Base-by-base conservation (phyloP, 176 grass and related monocot genomes). In the Carex myosuroides region DNA sequence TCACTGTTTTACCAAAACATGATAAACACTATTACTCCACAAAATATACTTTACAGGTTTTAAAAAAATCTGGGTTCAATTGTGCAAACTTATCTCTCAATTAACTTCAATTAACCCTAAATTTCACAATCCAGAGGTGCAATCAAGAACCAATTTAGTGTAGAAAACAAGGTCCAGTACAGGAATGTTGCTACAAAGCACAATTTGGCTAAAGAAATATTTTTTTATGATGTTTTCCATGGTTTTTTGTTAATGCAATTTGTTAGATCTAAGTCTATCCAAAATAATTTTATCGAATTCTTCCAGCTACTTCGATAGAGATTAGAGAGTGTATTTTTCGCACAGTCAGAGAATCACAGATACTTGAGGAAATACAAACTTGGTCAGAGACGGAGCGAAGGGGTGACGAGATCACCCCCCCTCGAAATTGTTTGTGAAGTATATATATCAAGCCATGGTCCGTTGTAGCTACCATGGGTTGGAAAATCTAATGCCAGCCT, bases 1-100 rank as follows among this genome's bases (percentile, higher is more conserved):
- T 78, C 66, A 70, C 84, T 83, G 80, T 55, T 9, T 83, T 52
- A 68, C 46, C 8, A 53, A 83, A 83, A 67, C 29, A 80, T 56
- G 17, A 60, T 16, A 80, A 67, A 52, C 17, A 39, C 6, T 69
- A 66, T 48, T 29, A 83, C 44, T 64, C 5, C 41, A 22, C 6
- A 67, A 83, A 83, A 53, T 65, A 29, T 14, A 17, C 3, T 75
- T 53, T 17, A 75, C 65, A 69, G 32, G 18, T 60, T 18, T 2
- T 11, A 35, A 18, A 35, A 35, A 68, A 69, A n/a, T 60, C 32
- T 80, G 54, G n/a, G 16, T 60, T 37, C 50, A 21, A 6, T 9
- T 58, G 26, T 33, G 16, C 60, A 65, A 55, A 68, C 21, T 22
- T 21, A 83, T 26, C 21, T 10, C 21, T 52, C 22, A 29, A 6